A percentile compares a stretch with the other conserved stretches of the same genome.
Evolutionary conservation across 1,139 yeast genomes (phyloP).

Genomic region (Hansenula sp.): DNA sequence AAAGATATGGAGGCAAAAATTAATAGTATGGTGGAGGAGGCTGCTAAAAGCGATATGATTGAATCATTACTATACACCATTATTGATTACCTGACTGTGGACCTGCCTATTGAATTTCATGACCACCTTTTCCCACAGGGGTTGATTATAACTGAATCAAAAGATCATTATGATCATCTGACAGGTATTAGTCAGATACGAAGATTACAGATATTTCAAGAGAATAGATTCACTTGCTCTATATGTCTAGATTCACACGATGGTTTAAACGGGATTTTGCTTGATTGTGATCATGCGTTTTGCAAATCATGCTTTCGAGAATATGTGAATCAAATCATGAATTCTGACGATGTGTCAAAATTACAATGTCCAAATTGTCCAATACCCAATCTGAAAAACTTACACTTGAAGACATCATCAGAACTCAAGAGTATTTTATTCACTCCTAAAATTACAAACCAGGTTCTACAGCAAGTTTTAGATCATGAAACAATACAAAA

Average conservation of each 20-base stretch:
- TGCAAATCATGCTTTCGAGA: constrained; percentile 47
- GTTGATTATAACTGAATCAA: constrained; percentile 10
- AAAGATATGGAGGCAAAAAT: constrained; percentile 21
- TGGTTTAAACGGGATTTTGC: constrained; percentile 45
- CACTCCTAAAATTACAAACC: constrained; percentile 33
- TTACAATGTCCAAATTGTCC: constrained; percentile 57
- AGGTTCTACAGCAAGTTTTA: constrained; percentile 30
- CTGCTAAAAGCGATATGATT: constrained; percentile 30
- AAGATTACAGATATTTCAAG: constrained; percentile 14
- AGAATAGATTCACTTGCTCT: constrained; percentile 38
- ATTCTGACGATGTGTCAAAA: constrained; percentile 46
- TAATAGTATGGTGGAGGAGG: constrained; percentile 31
- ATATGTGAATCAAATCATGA: constrained; percentile 42
- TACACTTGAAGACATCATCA: background rate
- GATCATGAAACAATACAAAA: constrained; percentile 30
- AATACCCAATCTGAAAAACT: constrained; percentile 19
- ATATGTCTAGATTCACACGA: constrained; percentile 53
- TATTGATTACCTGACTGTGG: constrained; percentile 40
- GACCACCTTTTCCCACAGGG: constrained; percentile 20
- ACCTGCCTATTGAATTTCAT: constrained; percentile 19
- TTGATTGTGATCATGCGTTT: constrained; percentile 47
- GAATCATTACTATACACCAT: constrained; percentile 35
- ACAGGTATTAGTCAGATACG: constrained; percentile 1
- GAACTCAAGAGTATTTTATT: constrained; percentile 32
- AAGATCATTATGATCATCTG: constrained; percentile 17